A percentile compares a stretch with the other conserved stretches of the same genome.
phyloP scores from a whole-genome alignment of 768 basidiomycete species.

The Mycena pura region DNA sequence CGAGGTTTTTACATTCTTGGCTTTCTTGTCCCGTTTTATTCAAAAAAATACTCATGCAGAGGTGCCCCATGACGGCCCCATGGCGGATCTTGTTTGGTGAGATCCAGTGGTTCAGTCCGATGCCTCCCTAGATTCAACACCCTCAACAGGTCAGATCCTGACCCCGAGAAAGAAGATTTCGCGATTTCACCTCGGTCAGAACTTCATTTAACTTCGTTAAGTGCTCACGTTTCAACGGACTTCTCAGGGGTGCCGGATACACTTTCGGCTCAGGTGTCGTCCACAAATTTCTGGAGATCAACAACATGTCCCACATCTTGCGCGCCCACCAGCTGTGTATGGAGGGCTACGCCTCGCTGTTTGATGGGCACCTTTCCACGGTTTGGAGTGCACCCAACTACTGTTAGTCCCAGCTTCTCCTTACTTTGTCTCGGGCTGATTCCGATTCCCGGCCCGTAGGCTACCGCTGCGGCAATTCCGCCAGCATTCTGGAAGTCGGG shows the following conservation, averaged over 20 bases:
- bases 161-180: conserved; percentile 99
- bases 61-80: conserved; percentile 98
- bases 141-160: conserved; percentile 79
- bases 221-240: too few relatives aligned
- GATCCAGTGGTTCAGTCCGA: background rate
- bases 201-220: conserved; percentile 20
- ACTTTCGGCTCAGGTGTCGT: conserved; percentile 98
- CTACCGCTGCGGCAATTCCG: conserved; percentile 96
- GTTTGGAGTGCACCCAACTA: conserved; percentile 99
- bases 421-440: conserved; percentile 43
- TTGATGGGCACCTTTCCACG: conserved; percentile 92
- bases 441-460: background rate
- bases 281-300: conserved; percentile 94
- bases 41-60: conserved; percentile 54
- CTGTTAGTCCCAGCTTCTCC: conserved; percentile 58
- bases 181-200: conserved; percentile 95
- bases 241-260: conserved; percentile 95
- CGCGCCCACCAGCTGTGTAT: conserved; percentile 99
- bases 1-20: conserved; percentile 16
- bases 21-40: background rate
- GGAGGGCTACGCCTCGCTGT: conserved; percentile 97
- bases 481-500: conserved; percentile 94
- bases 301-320: conserved; percentile 96
- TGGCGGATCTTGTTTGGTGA: conserved; percentile 99
- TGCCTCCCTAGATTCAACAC: background rate